Conservation (phyloP, 306 rosid genomes). For the Lathyrus aphaca region DNA sequence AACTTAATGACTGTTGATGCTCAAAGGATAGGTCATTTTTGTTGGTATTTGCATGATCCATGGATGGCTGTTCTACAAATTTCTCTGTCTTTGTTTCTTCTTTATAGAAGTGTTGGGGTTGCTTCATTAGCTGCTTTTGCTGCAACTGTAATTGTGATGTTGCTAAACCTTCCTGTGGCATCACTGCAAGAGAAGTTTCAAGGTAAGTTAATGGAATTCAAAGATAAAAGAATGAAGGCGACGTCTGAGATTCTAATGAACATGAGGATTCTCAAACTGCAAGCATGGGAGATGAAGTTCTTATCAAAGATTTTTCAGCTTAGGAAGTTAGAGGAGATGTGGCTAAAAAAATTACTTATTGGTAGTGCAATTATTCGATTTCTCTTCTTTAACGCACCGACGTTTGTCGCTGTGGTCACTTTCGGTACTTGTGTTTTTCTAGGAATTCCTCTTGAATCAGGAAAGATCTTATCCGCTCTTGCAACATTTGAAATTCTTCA, state of each 20-base stretch:
- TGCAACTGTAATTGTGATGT: slow-evolving; percentile 69
- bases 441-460: slow-evolving; percentile 87
- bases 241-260: slow-evolving; percentile 77
- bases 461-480: slow-evolving; percentile 86
- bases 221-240: slow-evolving; percentile 82
- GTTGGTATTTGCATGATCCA: slow-evolving; percentile 71
- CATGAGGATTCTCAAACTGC: slow-evolving; percentile 88
- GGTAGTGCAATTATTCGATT: slow-evolving; percentile 52
- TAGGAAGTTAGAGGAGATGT: slow-evolving; percentile 62
- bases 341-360: slow-evolving; percentile 64
- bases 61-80: slow-evolving; percentile 74
- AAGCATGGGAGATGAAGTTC: slow-evolving; percentile 94
- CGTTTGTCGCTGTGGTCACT: slow-evolving; percentile 74
- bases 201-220: slow-evolving; percentile 76
- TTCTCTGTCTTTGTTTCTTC: slow-evolving; percentile 63
- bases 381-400: slow-evolving; percentile 72
- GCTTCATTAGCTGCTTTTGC: slow-evolving; percentile 71
- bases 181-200: slow-evolving; percentile 71
- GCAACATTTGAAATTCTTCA: slow-evolving; percentile 88
- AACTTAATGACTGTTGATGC: slow-evolving; percentile 92
- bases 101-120: slow-evolving; percentile 74
- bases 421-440: slow-evolving; percentile 70
- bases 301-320: slow-evolving; percentile 61
- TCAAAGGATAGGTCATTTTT: slow-evolving; percentile 64
- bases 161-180: slow-evolving; percentile 69